Evolutionary conservation across 78 protist genomes (phyloP).

Genomic region (Dictyostelium capitatum): DNA sequence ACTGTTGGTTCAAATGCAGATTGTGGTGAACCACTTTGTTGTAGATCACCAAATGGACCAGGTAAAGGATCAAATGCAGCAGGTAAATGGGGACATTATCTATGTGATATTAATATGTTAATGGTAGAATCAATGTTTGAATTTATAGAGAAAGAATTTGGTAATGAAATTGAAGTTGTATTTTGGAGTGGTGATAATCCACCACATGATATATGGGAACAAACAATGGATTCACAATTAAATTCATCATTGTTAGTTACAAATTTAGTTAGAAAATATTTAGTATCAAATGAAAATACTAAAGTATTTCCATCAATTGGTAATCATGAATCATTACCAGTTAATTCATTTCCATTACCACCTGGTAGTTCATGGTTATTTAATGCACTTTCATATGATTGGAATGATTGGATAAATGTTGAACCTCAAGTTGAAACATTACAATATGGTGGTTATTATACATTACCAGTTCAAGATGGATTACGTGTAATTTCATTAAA

Average conservation of each 20-base stretch:
- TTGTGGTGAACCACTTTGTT: constrained; percentile 78
- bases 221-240: constrained; percentile 41
- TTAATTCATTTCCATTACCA: constrained; percentile 58
- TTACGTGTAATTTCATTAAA: constrained; percentile 23
- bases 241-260: constrained; percentile 42
- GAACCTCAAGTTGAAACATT: constrained; percentile 1
- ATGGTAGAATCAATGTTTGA: constrained; percentile 45
- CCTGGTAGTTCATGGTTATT: constrained; percentile 43
- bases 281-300: background rate
- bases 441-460: constrained; percentile 57
- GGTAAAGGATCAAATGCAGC: constrained; percentile 48
- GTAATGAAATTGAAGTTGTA: background rate
- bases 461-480: background rate
- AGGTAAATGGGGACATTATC: constrained; percentile 69
- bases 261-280: constrained; percentile 34
- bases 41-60: constrained; percentile 55
- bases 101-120: constrained; percentile 57
- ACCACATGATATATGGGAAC: constrained; percentile 78
- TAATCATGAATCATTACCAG: constrained; percentile 71
- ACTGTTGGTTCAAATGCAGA: constrained; percentile 45
- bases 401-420: constrained; percentile 36
- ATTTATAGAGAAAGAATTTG: constrained; percentile 18
- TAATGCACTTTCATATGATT: constrained; percentile 8
- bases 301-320: constrained; percentile 65
- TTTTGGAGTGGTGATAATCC: constrained; percentile 81